Percentiles rank a stretch among this genome's conserved stretches.
phyloP scores from a whole-genome alignment of 352 stramenopile species.

The Phytophthora fragariae region DNA sequence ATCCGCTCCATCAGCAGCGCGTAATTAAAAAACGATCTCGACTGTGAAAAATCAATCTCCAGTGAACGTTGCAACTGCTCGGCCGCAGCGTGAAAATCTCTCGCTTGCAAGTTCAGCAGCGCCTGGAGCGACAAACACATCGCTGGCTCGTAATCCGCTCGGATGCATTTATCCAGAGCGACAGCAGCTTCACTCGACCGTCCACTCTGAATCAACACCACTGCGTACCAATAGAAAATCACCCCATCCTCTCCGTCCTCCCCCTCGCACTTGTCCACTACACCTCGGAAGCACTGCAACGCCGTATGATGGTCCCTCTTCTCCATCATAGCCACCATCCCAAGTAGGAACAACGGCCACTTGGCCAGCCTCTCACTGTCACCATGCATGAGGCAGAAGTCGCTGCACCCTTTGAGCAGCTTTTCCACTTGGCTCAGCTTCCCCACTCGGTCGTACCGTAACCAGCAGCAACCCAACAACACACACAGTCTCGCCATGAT shows the following conservation, averaged over 20 bases:
- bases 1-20: slow-evolving; percentile 64
- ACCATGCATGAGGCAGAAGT: slow-evolving; percentile 19
- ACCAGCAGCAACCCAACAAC: slow-evolving; percentile 45
- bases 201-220: slow-evolving; percentile 50
- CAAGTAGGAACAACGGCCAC: slow-evolving; percentile 55
- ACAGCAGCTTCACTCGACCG: slow-evolving; percentile 18
- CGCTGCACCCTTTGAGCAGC: slow-evolving; percentile 36
- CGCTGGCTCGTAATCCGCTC: slow-evolving; percentile 53
- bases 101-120: slow-evolving; percentile 42
- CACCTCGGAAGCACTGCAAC: slow-evolving; percentile 41
- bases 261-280: slow-evolving; percentile 3
- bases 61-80: slow-evolving; percentile 63
- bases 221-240: slow-evolving; percentile 68
- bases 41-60: slow-evolving; percentile 61
- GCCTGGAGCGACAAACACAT: slow-evolving; percentile 64
- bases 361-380: slow-evolving; percentile 17
- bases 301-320: slow-evolving; percentile 35
- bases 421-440: slow-evolving; percentile 26
- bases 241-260: slow-evolving; percentile 15
- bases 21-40: slow-evolving; percentile 72
- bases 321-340: slow-evolving; percentile 44
- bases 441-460: slow-evolving; percentile 34
- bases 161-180: slow-evolving; percentile 57
- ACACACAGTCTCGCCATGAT: slow-evolving; percentile 36
- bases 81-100: slow-evolving; percentile 51